Evolutionary conservation across 176 grass and related monocot species (phyloP).

Genomic region (Avena sativa): DNA sequence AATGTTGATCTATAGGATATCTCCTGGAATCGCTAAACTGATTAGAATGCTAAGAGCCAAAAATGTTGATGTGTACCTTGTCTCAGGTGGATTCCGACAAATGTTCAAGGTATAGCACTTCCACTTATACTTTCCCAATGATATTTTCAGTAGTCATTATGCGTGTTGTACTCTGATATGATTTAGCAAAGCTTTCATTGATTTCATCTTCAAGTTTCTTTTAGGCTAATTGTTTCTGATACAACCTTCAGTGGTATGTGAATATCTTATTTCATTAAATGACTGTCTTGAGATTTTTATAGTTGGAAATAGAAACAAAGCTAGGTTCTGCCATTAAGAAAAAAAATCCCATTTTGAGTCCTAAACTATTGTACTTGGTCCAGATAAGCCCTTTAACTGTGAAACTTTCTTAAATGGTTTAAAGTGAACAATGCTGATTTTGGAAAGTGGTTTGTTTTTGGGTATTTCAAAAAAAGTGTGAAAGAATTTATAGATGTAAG

Average conservation of each 20-base stretch:
- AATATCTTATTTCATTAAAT: background rate
- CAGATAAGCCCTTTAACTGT: too few relatives aligned
- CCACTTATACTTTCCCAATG: background rate
- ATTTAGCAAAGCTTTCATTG: background rate
- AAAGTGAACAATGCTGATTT: too few relatives aligned
- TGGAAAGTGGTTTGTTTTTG: background rate
- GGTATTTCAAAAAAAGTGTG: too few relatives aligned
- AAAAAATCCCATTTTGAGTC: background rate
- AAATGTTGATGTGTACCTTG: constrained; percentile 45
- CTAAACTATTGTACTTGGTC: background rate
- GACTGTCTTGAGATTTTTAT: background rate
- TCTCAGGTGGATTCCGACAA: constrained; percentile 49
- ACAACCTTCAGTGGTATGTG: background rate
- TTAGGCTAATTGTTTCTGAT: background rate
- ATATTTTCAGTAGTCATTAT: constrained; percentile 2
- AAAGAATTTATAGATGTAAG: background rate
- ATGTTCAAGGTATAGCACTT: constrained; percentile 47
- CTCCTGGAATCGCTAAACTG: constrained; percentile 52
- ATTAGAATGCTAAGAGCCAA: constrained; percentile 42
- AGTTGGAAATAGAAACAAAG: background rate
- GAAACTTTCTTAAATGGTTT: too few relatives aligned
- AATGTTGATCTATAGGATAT: constrained; percentile 43
- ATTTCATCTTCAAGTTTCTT: background rate
- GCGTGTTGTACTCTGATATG: background rate
- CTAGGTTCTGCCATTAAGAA: background rate